Evolutionary conservation across 2,329 filamentous ascomycete species (phyloP), one percentile per base, ranked within the genome.

Genomic region (Aspergillus aculeatus): DNA sequence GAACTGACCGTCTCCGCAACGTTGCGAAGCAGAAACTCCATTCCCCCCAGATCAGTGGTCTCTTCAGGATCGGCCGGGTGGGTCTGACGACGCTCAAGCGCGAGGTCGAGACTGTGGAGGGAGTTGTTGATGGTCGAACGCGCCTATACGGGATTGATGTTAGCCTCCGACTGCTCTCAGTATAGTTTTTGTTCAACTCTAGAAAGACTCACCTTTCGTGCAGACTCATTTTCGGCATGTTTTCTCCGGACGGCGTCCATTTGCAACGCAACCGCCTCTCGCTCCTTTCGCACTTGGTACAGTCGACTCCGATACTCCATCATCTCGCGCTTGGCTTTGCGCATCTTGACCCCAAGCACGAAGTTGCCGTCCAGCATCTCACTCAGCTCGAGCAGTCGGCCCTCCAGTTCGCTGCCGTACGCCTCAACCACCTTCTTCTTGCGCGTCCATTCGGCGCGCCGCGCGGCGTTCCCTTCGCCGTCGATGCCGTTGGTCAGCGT

Each of bases 321-420:
- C 70, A 78, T 80, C 66, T 76, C 78, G 62, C 72, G 78, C 69
- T 76, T 80, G 62, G 75, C 77, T 63, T 68, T 74, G 58, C 77
- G 80, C 50, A 81, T 65, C 58, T 80, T 78, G 53, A 77, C 73
- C 26, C 77, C 76, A 24, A 83, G 75, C 2, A 76, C 71, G 58
- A 77, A 80, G 50, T 82, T 78, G 56, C 80, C 79, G 60, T 84
- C 80, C 3, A 83, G 76, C 23, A 82, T 77, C 63, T 82, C 81
- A 60, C 81, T 83, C 29, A 84, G 70, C 48, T 81, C 78, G 50
- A 84, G 77, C 2, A 85, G 69, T 23, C 80, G 77, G 29, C 80
- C 78, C 19, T 80, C 78, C 19, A 85, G 70, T 53, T 81, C 79
- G 9, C 76, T 71, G 14, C 78, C 77, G 66, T 81, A 84, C 5